A percentile compares a stretch with the other conserved stretches of the same genome.
Conservation (phyloP, 768 basidiomycete genomes). For the Collybiopsis luxurians region DNA sequence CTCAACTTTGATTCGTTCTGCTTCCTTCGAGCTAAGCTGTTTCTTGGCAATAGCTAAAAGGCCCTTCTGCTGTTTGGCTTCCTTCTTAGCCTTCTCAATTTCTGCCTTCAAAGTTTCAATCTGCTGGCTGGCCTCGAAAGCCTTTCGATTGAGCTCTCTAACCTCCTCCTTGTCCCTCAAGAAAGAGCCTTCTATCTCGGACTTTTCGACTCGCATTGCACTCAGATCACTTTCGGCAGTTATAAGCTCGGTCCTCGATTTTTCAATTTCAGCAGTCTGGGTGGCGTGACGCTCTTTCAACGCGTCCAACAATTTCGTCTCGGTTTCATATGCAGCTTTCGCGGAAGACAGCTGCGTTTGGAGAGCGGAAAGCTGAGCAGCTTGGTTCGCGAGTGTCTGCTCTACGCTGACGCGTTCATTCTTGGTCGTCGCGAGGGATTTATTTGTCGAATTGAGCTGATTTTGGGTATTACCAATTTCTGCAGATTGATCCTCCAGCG, state of each 20-base stretch:
- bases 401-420: slow-evolving; percentile 68
- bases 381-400: slow-evolving; percentile 60
- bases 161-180: slow-evolving; percentile 94
- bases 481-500: slow-evolving; percentile 70
- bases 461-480: slow-evolving; percentile 89
- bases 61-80: slow-evolving; percentile 95
- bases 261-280: slow-evolving; percentile 73
- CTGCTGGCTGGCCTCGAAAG: slow-evolving; percentile 78
- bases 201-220: slow-evolving; percentile 83
- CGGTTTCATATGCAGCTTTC: slow-evolving; percentile 83
- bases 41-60: slow-evolving; percentile 93
- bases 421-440: slow-evolving; percentile 63
- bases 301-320: slow-evolving; percentile 64
- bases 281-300: slow-evolving; percentile 65
- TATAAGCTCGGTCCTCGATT: slow-evolving; percentile 76
- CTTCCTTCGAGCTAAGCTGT: slow-evolving; percentile 83
- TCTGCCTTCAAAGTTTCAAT: slow-evolving; percentile 67
- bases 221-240: slow-evolving; percentile 90
- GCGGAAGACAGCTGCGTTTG: slow-evolving; percentile 83
- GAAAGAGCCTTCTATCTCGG: slow-evolving; percentile 83
- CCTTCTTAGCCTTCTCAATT: slow-evolving; percentile 87
- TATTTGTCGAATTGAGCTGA: slow-evolving; percentile 77
- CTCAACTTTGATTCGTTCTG: slow-evolving; percentile 64
- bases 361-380: slow-evolving; percentile 71
- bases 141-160: slow-evolving; percentile 77